Base-by-base conservation (phyloP, 2,329 filamentous ascomycete genomes). In the Macrophomina phaseolina region DNA sequence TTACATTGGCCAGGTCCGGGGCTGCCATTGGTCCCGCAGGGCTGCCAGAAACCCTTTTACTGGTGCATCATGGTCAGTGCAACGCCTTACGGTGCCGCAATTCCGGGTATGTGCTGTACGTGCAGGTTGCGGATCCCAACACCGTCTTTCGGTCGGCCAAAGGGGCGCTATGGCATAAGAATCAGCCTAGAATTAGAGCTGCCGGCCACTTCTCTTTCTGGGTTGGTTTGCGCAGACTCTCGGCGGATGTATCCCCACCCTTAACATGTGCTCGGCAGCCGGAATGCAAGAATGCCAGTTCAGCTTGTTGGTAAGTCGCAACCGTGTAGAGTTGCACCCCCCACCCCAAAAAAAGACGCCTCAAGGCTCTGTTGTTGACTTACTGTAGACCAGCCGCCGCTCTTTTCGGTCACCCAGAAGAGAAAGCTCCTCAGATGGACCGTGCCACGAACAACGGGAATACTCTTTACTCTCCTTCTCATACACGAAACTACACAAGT, bases 51-150 rank as follows among this genome's bases (percentile, higher is more conserved):
- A 45, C 55, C 55, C 38, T 58, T 58, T 45, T 32, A 42, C 51
- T 45, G 53, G 38, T 38, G 38, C 14, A 45, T 45, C 36, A 36
- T 58, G 55, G 55, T 45, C 55, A 58, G 55, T 58, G 55, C 55
- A 58, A 58, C 55, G 38, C 55, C 55, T 58, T 58, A 58, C 55
- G 23, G 28, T 58, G 55, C 55, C 55, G 55, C 28, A 16, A 32
- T 58, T 58, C 34, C 55, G 34, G 55, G 55, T 36, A 58, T 58
- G 55, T 45, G 55, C 55, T 58, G 55, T 58, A 45, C 40, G 40
- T 58, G 34, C 55, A 6, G 38, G 23, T 32, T 18, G 38, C 28
- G 55, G 55, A 18, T 45, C 55, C 55, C 18, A 58, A 58, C 55
- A 58, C 55, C 55, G 55, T 58, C 55, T 58, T 58, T 58, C 40